These are phyloP conservation scores for Mediolabrus comicus DNA, from an alignment of 108 stramenopile genomes.

Conservation along the genomic window DNA sequence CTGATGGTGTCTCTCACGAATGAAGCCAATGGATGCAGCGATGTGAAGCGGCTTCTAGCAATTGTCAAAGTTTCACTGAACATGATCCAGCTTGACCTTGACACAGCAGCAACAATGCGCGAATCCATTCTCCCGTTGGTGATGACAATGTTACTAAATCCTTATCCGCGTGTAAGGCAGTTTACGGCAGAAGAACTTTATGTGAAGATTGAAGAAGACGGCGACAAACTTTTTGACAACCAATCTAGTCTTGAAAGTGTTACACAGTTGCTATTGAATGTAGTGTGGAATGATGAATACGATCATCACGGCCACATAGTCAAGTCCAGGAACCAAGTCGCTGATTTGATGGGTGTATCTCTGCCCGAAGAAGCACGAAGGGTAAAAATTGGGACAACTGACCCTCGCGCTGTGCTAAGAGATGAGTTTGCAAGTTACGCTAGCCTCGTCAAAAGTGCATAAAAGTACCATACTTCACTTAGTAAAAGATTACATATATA, in stretches of 20 bases:
- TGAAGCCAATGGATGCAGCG: slow-evolving; percentile 64
- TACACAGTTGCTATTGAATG: slow-evolving; percentile 39
- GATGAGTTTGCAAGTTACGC: slow-evolving; percentile 58
- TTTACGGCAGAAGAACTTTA: slow-evolving; percentile 89
- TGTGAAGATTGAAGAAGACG: slow-evolving; percentile 67
- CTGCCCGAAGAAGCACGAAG: slow-evolving; percentile 22
- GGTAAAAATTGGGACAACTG: slow-evolving; percentile 9
- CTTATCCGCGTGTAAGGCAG: slow-evolving; percentile 86
- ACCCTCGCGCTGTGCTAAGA: background rate
- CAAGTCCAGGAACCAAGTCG: slow-evolving; percentile 41
- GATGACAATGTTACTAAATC: slow-evolving; percentile 75
- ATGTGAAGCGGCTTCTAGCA: slow-evolving; percentile 72
- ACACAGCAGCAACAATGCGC: slow-evolving; percentile 36
- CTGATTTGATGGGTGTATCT: slow-evolving; percentile 37
- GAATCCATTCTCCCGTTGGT: slow-evolving; percentile 52
- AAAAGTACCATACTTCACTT: background rate
- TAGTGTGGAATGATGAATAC: slow-evolving; percentile 49
- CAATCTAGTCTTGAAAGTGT: slow-evolving; percentile 32
- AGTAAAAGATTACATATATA: background rate
- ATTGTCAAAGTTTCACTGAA: slow-evolving; percentile 60
- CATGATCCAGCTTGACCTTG: slow-evolving; percentile 48
- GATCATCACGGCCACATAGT: slow-evolving; percentile 24
- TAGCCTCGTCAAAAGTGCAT: slow-evolving; percentile 36
- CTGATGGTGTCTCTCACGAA: slow-evolving; percentile 48
- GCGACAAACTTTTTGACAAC: slow-evolving; percentile 19